Evolutionary conservation across 192 early-diverging fungal genomes (phyloP).

Genomic region (Coemansia sp.): DNA sequence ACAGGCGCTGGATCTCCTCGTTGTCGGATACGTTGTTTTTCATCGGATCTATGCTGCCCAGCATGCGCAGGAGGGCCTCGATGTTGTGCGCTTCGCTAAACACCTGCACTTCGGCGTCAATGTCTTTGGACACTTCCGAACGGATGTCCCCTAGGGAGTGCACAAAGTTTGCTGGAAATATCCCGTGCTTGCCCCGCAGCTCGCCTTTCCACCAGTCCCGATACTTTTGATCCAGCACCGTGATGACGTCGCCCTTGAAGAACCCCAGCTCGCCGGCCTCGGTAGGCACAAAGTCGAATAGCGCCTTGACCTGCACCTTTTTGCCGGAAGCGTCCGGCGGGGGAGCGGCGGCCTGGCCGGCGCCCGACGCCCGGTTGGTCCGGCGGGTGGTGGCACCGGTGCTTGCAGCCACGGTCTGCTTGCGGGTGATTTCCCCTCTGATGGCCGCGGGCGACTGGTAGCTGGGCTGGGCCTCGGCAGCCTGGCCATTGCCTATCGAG

Average conservation of each 20-base stretch:
- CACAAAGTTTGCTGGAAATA: slow-evolving; percentile 98
- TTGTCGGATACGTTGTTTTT: slow-evolving; percentile 87
- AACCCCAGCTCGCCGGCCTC: slow-evolving; percentile 92
- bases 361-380: slow-evolving; percentile 19
- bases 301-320: slow-evolving; percentile 80
- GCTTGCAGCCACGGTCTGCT: slow-evolving; percentile 30
- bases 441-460: slow-evolving; percentile 44
- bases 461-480: slow-evolving; percentile 5
- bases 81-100: slow-evolving; percentile 71
- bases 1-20: slow-evolving; percentile 76
- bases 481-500: slow-evolving; percentile 17
- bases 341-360: slow-evolving; percentile 23
- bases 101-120: slow-evolving; percentile 66
- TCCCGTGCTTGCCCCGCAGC: slow-evolving; percentile 79
- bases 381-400: slow-evolving; percentile 12
- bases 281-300: slow-evolving; percentile 90
- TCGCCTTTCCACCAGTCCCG: slow-evolving; percentile 99
- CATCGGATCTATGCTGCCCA: slow-evolving; percentile 74
- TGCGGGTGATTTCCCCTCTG: slow-evolving; percentile 48
- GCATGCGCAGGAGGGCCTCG: slow-evolving; percentile 70
- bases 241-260: slow-evolving; percentile 80
- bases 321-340: slow-evolving; percentile 25
- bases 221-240: slow-evolving; percentile 90
- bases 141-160: slow-evolving; percentile 66
- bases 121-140: slow-evolving; percentile 55